Evolutionary conservation across 2,329 filamentous ascomycete species (phyloP).

Genomic region (Fusarium longipes): DNA sequence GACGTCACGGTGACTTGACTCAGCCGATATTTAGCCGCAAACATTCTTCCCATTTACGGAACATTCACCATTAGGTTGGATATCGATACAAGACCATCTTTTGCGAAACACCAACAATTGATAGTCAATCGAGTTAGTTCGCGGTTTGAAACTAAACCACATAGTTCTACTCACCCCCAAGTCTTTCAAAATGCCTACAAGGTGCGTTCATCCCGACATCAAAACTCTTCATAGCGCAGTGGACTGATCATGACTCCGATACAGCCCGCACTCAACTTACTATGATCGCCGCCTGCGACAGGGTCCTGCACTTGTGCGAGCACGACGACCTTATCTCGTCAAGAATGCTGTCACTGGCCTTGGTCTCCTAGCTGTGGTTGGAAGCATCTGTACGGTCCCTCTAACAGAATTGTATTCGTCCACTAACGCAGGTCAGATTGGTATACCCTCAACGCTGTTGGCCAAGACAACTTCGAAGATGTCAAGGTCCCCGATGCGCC

Average conservation of each 20-base stretch:
- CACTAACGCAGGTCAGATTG: conserved; percentile 56
- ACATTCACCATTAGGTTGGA: conserved; percentile 14
- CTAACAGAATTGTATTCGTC: neutral
- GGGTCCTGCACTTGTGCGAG: conserved; percentile 88
- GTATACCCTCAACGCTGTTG: conserved; percentile 82
- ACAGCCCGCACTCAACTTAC: conserved; percentile 74
- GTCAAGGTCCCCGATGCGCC: conserved; percentile 87
- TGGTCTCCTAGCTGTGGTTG: conserved; percentile 78
- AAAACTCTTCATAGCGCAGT: conserved; percentile 6
- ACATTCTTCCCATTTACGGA: conserved; percentile 38
- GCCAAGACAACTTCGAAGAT: conserved; percentile 97
- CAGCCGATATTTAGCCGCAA: conserved; percentile 44
- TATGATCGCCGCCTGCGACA: conserved; percentile 90
- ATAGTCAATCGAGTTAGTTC: conserved; percentile 1
- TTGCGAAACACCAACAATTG: conserved; percentile 16
- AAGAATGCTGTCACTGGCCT: conserved; percentile 87
- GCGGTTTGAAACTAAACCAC: neutral
- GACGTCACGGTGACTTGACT: conserved; percentile 33
- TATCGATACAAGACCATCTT: conserved; percentile 23
- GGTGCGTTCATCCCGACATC: conserved; percentile 28
- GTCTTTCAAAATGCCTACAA: conserved; percentile 37
- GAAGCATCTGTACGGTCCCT: conserved; percentile 84
- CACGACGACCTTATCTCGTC: conserved; percentile 89
- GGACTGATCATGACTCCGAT: conserved; percentile 44
- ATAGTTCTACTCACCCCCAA: neutral